A percentile compares a stretch with the other conserved stretches of the same genome.
Evolutionary conservation across 2,329 filamentous ascomycete genomes (phyloP).

Genomic region (Aspergillus fischeri): DNA sequence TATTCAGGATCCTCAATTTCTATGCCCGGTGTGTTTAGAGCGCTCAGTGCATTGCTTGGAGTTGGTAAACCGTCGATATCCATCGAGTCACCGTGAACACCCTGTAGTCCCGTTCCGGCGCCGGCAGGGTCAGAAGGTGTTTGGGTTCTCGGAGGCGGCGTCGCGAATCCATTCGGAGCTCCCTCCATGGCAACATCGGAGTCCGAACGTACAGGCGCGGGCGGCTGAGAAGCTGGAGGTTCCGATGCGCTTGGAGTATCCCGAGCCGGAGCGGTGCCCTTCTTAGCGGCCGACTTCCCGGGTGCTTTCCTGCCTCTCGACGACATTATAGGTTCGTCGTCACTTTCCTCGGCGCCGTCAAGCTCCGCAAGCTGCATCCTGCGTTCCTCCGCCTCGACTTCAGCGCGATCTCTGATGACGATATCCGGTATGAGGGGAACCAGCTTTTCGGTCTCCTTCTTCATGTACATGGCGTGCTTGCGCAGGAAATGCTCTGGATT

Average conservation of each 20-base stretch:
- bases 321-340: constrained; percentile 98
- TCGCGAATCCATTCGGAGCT: constrained; percentile 77
- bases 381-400: constrained; percentile 82
- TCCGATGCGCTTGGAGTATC: constrained; percentile 75
- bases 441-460: constrained; percentile 94
- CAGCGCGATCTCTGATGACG: constrained; percentile 80
- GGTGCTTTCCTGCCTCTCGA: constrained; percentile 87
- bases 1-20: constrained; percentile 87
- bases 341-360: constrained; percentile 82
- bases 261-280: constrained; percentile 59
- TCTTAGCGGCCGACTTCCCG: constrained; percentile 67
- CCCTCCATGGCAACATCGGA: constrained; percentile 72
- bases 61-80: constrained; percentile 73
- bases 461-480: constrained; percentile 93
- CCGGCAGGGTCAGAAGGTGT: constrained; percentile 73
- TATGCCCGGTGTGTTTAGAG: constrained; percentile 66
- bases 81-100: constrained; percentile 77
- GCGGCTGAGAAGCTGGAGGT: constrained; percentile 58
- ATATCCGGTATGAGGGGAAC: constrained; percentile 94
- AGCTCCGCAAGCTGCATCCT: constrained; percentile 78
- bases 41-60: constrained; percentile 64
- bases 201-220: constrained; percentile 55
- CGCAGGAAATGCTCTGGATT: constrained; percentile 81
- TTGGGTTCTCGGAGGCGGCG: constrained; percentile 71
- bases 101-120: constrained; percentile 52